Conservation (phyloP, 1,139 yeast species). For the Zygoascus hellenicus region DNA sequence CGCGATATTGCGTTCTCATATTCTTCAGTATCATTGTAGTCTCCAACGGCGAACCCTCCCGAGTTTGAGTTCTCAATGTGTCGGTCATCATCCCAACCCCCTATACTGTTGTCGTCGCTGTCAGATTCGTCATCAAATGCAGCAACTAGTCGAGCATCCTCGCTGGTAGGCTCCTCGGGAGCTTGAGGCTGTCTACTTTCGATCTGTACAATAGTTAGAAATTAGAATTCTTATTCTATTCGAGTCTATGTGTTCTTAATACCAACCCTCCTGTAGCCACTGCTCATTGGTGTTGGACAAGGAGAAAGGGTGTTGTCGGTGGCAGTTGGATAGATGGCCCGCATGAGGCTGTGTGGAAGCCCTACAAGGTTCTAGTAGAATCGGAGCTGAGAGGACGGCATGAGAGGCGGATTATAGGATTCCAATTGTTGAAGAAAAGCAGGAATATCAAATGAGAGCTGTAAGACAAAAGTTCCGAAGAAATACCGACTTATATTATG, state of each 20-base stretch:
- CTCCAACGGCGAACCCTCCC: constrained; percentile 6
- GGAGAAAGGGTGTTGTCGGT: too few species aligned
- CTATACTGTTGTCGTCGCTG: constrained; percentile 13
- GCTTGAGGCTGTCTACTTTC: constrained; percentile 3
- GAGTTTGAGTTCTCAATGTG: constrained; percentile 8
- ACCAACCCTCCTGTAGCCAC: constrained; percentile 10
- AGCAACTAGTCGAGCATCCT: constrained; percentile 9
- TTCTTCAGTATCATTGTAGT: constrained; percentile 4
- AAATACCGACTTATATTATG: too few species aligned
- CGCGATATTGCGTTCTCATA: constrained; percentile 8
- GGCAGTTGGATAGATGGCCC: too few species aligned
- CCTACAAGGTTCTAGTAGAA: too few species aligned
- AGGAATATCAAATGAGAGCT: too few species aligned
- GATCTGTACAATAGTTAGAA: background rate
- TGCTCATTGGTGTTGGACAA: constrained; percentile 3
- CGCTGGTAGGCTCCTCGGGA: constrained; percentile 4
- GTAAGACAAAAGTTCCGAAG: too few species aligned
- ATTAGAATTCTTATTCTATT: too few species aligned
- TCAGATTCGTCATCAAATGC: constrained; percentile 14
- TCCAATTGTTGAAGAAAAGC: too few species aligned
- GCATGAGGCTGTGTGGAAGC: too few species aligned
- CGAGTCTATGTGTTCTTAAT: too few species aligned
- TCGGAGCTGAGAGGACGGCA: too few species aligned
- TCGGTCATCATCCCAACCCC: constrained; percentile 13
- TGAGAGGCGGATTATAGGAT: too few species aligned